Evolutionary conservation across 2,329 filamentous ascomycete genomes (phyloP).

Genomic region (Aspergillus cejpii): DNA sequence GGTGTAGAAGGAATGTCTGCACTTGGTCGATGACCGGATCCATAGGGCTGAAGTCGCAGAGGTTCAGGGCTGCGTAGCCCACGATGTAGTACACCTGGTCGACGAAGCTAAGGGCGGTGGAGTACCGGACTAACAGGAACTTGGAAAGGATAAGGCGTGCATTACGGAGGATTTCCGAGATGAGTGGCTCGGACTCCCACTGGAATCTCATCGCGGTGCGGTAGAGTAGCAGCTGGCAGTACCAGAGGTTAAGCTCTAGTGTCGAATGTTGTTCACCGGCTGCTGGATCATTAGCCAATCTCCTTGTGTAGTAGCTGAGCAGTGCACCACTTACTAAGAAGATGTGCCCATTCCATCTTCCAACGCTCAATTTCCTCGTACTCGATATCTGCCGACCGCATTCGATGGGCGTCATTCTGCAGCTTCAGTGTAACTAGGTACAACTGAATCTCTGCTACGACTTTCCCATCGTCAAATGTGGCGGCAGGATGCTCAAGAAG

Average conservation of each 20-base stretch:
- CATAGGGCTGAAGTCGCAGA: slow-evolving; percentile 30
- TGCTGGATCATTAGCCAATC: slow-evolving; percentile 8
- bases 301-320: background rate
- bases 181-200: slow-evolving; percentile 22
- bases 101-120: slow-evolving; percentile 22
- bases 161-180: slow-evolving; percentile 25
- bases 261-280: slow-evolving; percentile 27
- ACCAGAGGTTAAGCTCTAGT: slow-evolving; percentile 31
- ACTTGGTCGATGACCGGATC: slow-evolving; percentile 31
- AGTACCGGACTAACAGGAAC: slow-evolving; percentile 26
- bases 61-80: slow-evolving; percentile 31
- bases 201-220: slow-evolving; percentile 26
- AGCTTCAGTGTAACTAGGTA: slow-evolving; percentile 27
- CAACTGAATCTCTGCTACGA: slow-evolving; percentile 31
- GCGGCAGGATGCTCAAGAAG: slow-evolving; percentile 28
- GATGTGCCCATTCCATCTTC: slow-evolving; percentile 32
- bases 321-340: slow-evolving; percentile 20
- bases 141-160: slow-evolving; percentile 28
- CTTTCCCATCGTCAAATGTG: slow-evolving; percentile 26
- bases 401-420: slow-evolving; percentile 22
- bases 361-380: slow-evolving; percentile 32
- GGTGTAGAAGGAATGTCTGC: slow-evolving; percentile 28
- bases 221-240: slow-evolving; percentile 33
- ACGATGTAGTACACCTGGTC: slow-evolving; percentile 32
- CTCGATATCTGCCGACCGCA: slow-evolving; percentile 23